phyloP scores from a whole-genome alignment of 176 grass and related monocot species.

The Neostapfia colusana region DNA sequence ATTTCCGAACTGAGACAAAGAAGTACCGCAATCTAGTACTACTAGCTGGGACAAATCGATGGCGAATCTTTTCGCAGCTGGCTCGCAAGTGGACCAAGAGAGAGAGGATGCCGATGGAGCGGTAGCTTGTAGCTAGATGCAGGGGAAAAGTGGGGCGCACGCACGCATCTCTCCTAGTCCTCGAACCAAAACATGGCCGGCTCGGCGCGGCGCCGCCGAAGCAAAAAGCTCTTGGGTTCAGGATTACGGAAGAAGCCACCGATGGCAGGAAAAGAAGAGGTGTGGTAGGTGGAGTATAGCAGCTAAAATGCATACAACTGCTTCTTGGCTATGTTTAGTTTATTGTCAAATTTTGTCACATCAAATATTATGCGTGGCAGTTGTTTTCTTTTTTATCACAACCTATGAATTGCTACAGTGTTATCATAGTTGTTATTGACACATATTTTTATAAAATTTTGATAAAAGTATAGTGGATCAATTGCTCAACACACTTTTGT shows the following conservation, averaged over 20 bases:
- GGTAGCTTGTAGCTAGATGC: neutral
- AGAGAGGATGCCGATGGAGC: neutral
- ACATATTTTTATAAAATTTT: too few species aligned
- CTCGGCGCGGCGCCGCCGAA: slow-evolving; percentile 22
- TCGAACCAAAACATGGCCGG: slow-evolving; percentile 10
- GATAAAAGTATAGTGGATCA: too few species aligned
- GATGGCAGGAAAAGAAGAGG: slow-evolving; percentile 5
- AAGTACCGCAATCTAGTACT: neutral
- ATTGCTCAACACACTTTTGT: too few species aligned
- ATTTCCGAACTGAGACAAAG: neutral
- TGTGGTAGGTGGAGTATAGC: neutral
- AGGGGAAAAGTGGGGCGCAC: slow-evolving; percentile 2
- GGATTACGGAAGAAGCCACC: slow-evolving; percentile 1
- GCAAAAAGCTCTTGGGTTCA: slow-evolving; percentile 34
- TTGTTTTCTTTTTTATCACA: too few species aligned
- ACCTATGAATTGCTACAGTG: too few species aligned
- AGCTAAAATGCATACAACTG: neutral
- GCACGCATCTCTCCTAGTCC: slow-evolving; percentile 6
- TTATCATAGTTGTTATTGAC: too few species aligned
- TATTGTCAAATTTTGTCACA: too few species aligned
- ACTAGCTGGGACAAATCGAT: slow-evolving; percentile 14
- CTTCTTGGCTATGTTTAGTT: neutral
- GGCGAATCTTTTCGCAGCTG: neutral
- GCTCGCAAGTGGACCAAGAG: neutral
- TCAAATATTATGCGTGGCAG: too few species aligned